These are phyloP conservation scores for Wickerhamiella domercqiae DNA, from an alignment of 805 yeast species.

Conservation along the genomic window DNA sequence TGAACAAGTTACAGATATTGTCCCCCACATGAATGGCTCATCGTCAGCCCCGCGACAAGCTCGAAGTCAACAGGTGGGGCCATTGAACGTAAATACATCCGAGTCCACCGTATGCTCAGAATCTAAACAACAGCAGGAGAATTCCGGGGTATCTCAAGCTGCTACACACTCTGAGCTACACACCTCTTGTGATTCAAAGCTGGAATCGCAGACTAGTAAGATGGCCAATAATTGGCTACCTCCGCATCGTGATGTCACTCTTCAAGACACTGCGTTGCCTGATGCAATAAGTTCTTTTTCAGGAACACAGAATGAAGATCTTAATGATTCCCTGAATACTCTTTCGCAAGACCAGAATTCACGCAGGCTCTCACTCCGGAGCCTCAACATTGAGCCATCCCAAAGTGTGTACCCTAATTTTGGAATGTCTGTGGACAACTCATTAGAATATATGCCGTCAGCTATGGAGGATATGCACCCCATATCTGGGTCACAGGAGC, in stretches of 20 bases:
- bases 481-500: background rate
- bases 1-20: background rate
- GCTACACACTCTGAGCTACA: too few relatives aligned
- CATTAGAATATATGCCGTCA: constrained; percentile 7
- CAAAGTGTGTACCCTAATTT: constrained; percentile 1
- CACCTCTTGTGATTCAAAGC: too few relatives aligned
- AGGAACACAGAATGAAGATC: too few relatives aligned
- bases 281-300: background rate
- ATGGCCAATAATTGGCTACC: background rate
- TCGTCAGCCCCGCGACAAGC: background rate
- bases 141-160: background rate
- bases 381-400: background rate
- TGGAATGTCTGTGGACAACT: constrained; percentile 4
- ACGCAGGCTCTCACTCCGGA: constrained; percentile 1
- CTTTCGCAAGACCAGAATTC: background rate
- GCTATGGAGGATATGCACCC: too few relatives aligned
- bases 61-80: background rate
- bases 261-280: background rate
- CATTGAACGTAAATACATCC: background rate
- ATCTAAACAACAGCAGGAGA: background rate
- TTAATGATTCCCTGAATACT: background rate
- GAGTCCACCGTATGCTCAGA: too few relatives aligned
- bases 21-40: background rate
- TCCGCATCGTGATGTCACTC: background rate
- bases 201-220: background rate